phyloP scores from a whole-genome alignment of 2,329 filamentous ascomycete species.

The Ceratocystis smalleyi region DNA sequence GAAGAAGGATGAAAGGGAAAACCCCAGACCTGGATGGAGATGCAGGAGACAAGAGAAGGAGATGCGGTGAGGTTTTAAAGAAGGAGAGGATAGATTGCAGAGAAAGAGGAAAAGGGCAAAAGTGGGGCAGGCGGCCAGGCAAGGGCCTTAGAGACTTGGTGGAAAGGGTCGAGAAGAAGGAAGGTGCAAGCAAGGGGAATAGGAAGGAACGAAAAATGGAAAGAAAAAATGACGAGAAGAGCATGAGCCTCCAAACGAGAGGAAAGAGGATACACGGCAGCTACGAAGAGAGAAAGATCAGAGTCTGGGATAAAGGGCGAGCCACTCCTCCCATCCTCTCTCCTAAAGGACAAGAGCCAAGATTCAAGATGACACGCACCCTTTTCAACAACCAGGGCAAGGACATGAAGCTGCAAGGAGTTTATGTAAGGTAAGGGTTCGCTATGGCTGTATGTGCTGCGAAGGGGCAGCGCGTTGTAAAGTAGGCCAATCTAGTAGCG shows the following conservation, averaged over 20 bases:
- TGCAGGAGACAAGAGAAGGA: conserved; percentile 4
- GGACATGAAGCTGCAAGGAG: not conserved
- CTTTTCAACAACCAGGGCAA: not conserved
- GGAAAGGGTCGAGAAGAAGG: not conserved
- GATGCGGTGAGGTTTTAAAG: conserved; percentile 14
- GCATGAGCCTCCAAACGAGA: not conserved
- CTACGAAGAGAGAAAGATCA: not conserved
- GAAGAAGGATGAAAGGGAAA: not conserved
- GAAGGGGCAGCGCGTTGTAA: too few species aligned
- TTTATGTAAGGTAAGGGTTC: too few species aligned
- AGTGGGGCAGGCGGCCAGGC: not conserved
- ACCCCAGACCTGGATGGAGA: not conserved
- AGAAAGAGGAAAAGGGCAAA: not conserved
- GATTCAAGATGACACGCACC: not conserved
- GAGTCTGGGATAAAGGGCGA: too few species aligned
- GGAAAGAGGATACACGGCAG: not conserved
- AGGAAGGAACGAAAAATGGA: not conserved
- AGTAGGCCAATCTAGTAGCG: conserved; percentile 1
- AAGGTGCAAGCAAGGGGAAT: not conserved
- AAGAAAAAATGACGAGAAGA: not conserved
- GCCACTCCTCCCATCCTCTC: not conserved
- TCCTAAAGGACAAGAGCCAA: not conserved
- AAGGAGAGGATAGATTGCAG: not conserved
- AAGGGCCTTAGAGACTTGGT: too few species aligned
- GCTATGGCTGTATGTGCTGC: too few species aligned